Conservation (phyloP, 73 alveolate species). For the Stentor coeruleus region DNA sequence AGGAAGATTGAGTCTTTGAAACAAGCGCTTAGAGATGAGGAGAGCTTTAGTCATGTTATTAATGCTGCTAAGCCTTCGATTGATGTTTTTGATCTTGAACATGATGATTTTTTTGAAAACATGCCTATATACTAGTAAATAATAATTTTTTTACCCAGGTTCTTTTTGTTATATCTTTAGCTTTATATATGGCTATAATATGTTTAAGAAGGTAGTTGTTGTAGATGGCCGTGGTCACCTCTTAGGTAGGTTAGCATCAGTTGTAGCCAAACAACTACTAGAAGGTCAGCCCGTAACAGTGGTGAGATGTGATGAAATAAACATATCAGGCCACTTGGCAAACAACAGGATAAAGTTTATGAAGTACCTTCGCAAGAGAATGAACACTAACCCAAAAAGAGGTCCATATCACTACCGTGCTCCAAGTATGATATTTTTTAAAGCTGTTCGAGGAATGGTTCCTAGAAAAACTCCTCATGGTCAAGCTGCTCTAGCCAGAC, state of each 20-base stretch:
- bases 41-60: neutral
- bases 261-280: slow-evolving; percentile 93
- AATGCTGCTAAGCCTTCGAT: neutral
- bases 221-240: slow-evolving; percentile 98
- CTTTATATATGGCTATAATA: too few species aligned
- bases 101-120: neutral
- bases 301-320: slow-evolving; percentile 87
- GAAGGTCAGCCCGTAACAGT: slow-evolving; percentile 91
- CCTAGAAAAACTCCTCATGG: slow-evolving; percentile 98
- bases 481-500: slow-evolving; percentile 88
- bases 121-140: neutral
- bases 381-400: slow-evolving; percentile 94
- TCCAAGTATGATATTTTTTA: slow-evolving; percentile 97
- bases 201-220: slow-evolving; percentile 93
- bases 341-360: slow-evolving; percentile 33
- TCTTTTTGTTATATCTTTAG: too few species aligned
- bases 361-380: slow-evolving; percentile 90
- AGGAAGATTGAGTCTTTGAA: neutral
- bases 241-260: slow-evolving; percentile 98
- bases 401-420: slow-evolving; percentile 96
- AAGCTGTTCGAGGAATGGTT: slow-evolving; percentile 82
- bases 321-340: slow-evolving; percentile 61
- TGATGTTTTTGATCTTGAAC: neutral
- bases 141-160: too few species aligned
- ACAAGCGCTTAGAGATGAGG: neutral